Base-by-base conservation (phyloP, 345 rosid genomes). In the Abelmoschus esculentus region DNA sequence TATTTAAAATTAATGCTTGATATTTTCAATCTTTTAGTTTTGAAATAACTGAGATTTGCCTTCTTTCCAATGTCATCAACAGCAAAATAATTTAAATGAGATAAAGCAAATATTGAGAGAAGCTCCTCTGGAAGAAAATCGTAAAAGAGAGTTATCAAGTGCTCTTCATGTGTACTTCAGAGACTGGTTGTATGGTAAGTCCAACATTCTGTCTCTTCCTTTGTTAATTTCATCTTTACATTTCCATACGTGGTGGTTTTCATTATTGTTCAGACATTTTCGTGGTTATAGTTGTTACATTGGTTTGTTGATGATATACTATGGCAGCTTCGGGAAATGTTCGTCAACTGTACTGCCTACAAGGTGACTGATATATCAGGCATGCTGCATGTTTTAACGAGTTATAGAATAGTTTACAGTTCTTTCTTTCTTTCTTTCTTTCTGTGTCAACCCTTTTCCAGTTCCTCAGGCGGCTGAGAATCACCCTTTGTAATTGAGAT, bases 291-390 rank as follows among this genome's bases (percentile, higher is more conserved):
- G 7, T 12, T 40, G n/a, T 63, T 22, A 28, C 57, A 18, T 18
- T 7, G 12, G 1, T 54, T 54, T 18, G 58, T 54, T 8, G 58
- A 54, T 57, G 14, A 40, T 75, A 40, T 75, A 58, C 60, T 75
- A 44, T 74, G 75, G 61, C 93, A 96, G 99, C 96, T 34, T 85
- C 99, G 0, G 99, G 98, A 74, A 96, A 96, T 77, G 82, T 96
- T 76, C 95, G 99, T 61, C 99, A 96, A 79, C 96, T 96, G 36
- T 96, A 96, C 86, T 90, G 99, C 80, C 91, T 96, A 46, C 99
- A 92, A 83, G 90, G 97, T 19, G 98, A 96, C 63, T 92, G 74
- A 83, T 77, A 55, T 32, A 28, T 54, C 38, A 74, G 55, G 44
- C 67, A 12, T 56, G 0, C 26, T 8, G 63, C 67, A 26, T 28